These are phyloP conservation scores for Tetradesmus obliquus DNA, from an alignment of 139 green algal species.

Conservation along the genomic window DNA sequence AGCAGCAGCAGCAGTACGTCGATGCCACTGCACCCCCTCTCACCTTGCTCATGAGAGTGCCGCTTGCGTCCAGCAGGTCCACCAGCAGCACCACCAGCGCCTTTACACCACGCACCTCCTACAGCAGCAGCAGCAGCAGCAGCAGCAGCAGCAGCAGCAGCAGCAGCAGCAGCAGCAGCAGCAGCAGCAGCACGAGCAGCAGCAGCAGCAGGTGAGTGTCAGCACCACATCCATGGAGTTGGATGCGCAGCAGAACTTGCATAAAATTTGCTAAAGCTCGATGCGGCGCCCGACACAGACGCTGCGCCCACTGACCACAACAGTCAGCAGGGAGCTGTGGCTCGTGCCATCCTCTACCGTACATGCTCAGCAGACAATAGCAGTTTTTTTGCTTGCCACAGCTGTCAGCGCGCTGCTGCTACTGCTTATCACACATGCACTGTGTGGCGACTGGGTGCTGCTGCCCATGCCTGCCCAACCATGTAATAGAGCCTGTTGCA, in stretches of 20 bases:
- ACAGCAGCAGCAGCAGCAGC: neutral
- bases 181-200: neutral
- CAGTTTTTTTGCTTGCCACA: neutral
- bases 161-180: neutral
- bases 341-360: no score
- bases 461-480: no score
- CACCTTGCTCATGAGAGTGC: slow-evolving; percentile 68
- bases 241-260: no score
- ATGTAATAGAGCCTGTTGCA: no score
- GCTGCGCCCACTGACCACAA: no score
- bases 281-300: no score
- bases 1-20: neutral
- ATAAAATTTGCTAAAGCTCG: no score
- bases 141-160: neutral
- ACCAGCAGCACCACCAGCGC: slow-evolving; percentile 88
- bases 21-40: neutral
- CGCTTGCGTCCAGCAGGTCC: slow-evolving; percentile 89
- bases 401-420: neutral
- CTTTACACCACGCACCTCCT: slow-evolving; percentile 64
- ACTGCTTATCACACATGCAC: neutral
- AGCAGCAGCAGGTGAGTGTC: neutral
- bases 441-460: neutral
- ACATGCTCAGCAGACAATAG: no score
- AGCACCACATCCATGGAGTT: no score
- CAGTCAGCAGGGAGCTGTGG: no score